Conservation (phyloP, 2,329 filamentous ascomycete species). For the Aquanectria penicillioides region DNA sequence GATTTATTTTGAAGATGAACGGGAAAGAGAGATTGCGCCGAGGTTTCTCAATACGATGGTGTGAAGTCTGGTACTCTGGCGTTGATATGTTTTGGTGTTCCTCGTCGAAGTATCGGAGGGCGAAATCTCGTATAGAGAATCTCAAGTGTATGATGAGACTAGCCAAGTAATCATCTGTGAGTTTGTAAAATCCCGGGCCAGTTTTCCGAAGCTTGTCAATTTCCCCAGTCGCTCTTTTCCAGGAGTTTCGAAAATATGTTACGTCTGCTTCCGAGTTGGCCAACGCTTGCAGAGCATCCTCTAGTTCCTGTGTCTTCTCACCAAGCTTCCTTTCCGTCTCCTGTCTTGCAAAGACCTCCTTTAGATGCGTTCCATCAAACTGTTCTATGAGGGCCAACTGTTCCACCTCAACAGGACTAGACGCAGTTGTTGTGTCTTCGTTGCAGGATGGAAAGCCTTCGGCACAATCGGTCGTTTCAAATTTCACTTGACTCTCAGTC, state of each 20-base stretch:
- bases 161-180: background rate
- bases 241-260: background rate
- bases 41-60: background rate
- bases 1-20: background rate
- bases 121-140: background rate
- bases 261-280: background rate
- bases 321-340: too few relatives aligned
- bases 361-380: too few relatives aligned
- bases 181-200: constrained; percentile 1
- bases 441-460: too few relatives aligned
- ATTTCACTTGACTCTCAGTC: too few relatives aligned
- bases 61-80: background rate
- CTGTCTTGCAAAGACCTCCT: too few relatives aligned
- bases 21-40: background rate
- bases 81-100: background rate
- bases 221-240: background rate
- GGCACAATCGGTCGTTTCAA: too few relatives aligned
- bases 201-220: background rate
- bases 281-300: background rate
- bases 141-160: background rate
- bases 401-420: too few relatives aligned
- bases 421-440: too few relatives aligned
- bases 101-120: background rate
- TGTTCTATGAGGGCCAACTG: too few relatives aligned
- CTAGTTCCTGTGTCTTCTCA: background rate